These are phyloP conservation scores for Ophiostoma ips DNA, from an alignment of 2,329 filamentous ascomycete species.

Conservation along the genomic window DNA sequence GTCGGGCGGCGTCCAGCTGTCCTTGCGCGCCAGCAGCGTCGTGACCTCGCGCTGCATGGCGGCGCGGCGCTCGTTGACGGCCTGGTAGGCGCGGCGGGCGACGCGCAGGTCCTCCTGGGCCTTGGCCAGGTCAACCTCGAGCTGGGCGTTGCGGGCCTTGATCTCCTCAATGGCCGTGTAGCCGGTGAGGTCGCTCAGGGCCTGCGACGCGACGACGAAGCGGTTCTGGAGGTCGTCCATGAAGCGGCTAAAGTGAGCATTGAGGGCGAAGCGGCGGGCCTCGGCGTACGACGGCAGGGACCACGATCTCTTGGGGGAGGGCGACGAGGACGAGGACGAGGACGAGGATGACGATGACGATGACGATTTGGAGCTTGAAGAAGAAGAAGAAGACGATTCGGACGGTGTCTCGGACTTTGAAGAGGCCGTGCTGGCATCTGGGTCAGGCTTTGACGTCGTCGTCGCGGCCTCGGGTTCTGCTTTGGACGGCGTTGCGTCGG, in stretches of 20 bases:
- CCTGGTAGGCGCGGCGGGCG: conserved; percentile 64
- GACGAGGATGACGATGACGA: too few species aligned
- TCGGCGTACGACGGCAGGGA: conserved; percentile 31
- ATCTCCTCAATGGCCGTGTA: conserved; percentile 84
- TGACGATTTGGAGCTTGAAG: too few species aligned
- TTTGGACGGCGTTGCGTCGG: not conserved
- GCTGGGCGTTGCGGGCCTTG: conserved; percentile 60
- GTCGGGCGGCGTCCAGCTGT: conserved; percentile 75
- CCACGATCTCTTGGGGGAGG: not conserved
- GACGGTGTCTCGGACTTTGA: not conserved
- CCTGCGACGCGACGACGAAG: conserved; percentile 70
- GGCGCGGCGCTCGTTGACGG: conserved; percentile 72
- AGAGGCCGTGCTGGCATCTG: not conserved
- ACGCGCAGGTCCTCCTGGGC: conserved; percentile 54
- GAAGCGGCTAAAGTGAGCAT: conserved; percentile 45
- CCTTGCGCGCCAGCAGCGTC: conserved; percentile 81
- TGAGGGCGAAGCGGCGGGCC: conserved; percentile 27
- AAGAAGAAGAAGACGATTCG: too few species aligned
- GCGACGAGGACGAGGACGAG: too few species aligned
- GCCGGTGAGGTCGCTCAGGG: conserved; percentile 86
- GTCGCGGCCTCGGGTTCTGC: not conserved
- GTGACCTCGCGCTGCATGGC: conserved; percentile 91
- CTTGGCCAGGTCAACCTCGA: conserved; percentile 42
- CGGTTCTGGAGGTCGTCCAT: conserved; percentile 87
- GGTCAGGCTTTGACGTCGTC: not conserved